Evolutionary conservation across 768 basidiomycete species (phyloP), one percentile per base, ranked within the genome.

Genomic region (Boletus barrowsii): DNA sequence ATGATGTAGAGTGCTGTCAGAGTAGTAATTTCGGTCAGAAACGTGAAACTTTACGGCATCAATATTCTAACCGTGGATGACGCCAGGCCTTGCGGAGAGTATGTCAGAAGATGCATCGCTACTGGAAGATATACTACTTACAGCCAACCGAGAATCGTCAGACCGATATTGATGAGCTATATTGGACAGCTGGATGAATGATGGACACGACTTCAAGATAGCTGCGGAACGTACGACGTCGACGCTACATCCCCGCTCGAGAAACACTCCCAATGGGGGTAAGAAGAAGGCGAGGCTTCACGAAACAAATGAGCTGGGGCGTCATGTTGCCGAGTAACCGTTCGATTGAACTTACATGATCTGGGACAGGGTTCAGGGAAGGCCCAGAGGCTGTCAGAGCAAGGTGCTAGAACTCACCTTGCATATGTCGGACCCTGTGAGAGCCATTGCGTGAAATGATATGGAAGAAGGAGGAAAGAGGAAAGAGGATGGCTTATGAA

Each of bases 181-280:
- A 20, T 72, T 18, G 30, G 72, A 39, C 26, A 42, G 30, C 39
- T 26, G 15, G 44, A 48, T 65, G 26, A 46, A 42, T 17, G 36
- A 40, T 14, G 10, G 15, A 30, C 6, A 11, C 20, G 22, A 22
- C 22, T 22, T 22, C 22, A 32, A 33, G n/a, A 5, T 20, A n/a
- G 47, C 42, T 14, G 13, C 29, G 13, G 55, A 39, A 80, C 84
- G 48, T 63, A 88, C 83, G 42, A 95, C 71, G 68, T 94, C 91
- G 20, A 80, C 83, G 35, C 76, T 74, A 67, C 91, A 94, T 24
- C 93, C 93, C 49, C 90, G 80, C 75, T 95, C 92, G 24, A 95
- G 73, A 75, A 93, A 93, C 24, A 96, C 93, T 52, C 87, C 92
- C 3, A 96, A 67, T 54, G 93, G 93, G 10, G 92, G 90, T 14